These are phyloP conservation scores for Meripilus lineatus DNA, from an alignment of 1,284 basidiomycete genomes.

Conservation along the genomic window DNA sequence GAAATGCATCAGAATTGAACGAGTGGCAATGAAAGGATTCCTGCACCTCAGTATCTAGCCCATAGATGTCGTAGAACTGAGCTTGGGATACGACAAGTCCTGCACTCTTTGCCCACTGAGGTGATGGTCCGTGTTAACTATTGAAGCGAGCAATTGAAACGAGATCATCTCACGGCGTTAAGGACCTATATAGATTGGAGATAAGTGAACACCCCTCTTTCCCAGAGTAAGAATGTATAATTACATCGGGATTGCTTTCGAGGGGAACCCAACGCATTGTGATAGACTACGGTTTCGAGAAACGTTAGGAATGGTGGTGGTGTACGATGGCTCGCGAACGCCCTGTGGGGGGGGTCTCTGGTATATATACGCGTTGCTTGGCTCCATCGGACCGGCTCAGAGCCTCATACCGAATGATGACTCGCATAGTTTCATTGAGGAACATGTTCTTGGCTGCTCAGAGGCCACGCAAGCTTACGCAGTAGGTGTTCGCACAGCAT, in stretches of 20 bases:
- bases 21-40: no score
- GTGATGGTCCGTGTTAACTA: background rate
- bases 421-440: no score
- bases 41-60: slow-evolving; percentile 70
- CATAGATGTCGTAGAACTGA: slow-evolving; percentile 78
- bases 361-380: no score
- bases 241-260: slow-evolving; percentile 73
- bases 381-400: no score
- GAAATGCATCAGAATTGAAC: no score
- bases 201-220: no score
- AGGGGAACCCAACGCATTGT: slow-evolving; percentile 61
- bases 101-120: slow-evolving; percentile 74
- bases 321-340: background rate
- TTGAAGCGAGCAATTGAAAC: background rate
- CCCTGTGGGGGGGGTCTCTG: no score
- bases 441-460: no score
- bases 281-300: background rate
- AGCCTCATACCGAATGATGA: no score
- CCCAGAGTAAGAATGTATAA: slow-evolving; percentile 12
- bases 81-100: slow-evolving; percentile 59
- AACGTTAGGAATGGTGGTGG: background rate
- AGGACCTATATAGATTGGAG: slow-evolving; percentile 46
- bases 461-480: no score
- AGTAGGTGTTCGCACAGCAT: no score
- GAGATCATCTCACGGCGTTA: slow-evolving; percentile 36